Evolutionary conservation across 164 flowering plant genomes (phyloP), one percentile per base, ranked within the genome.

Genomic region (Akebia trifoliata): DNA sequence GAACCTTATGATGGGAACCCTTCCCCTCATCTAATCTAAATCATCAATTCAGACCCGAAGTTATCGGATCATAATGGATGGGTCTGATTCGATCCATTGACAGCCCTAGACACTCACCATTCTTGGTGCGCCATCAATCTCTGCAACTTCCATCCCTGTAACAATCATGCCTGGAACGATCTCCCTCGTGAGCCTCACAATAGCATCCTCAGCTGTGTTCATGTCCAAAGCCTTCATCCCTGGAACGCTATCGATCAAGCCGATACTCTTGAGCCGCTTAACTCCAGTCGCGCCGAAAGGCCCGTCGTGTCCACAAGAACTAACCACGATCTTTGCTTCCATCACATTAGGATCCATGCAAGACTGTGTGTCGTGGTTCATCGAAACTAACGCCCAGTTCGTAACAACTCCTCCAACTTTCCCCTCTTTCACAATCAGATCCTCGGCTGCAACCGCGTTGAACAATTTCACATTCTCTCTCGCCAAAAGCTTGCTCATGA

Each of bases 261-360:
- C 94, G 29, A 93, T 83, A 66, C 80, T 82, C 83, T 68, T 82
- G 55, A 93, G 72, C 76, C 98, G 71, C 90, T 93, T 93, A 9
- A 90, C 98, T 0, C 98, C 97, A 0, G 97, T 93, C 30, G 96
- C 97, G 0, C 97, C 96, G 34, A 93, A 80, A 0, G 98, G 98
- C 4, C 96, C 98, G 43, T 93, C 98, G 50, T 93, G 97, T 0
- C 96, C 98, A 35, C 97, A 93, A 0, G 96, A 90, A 67, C 98
- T 90, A 36, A 93, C 97, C 48, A 93, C 97, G 18, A 93, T 76
- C 75, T 90, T 90, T 20, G 98, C 76, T 76, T 92, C 98, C 95
- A 92, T 92, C 24, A 88, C 91, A 42, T 91, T 91, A 2, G 98
- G 98, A 62, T 89, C 96, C 98, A 89, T 92, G 60, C 98, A 92